Percentiles rank a stretch among this genome's conserved stretches.
These are phyloP conservation scores for Henckelia pumila DNA, from an alignment of 257 asterid genomes.

Conservation along the genomic window DNA sequence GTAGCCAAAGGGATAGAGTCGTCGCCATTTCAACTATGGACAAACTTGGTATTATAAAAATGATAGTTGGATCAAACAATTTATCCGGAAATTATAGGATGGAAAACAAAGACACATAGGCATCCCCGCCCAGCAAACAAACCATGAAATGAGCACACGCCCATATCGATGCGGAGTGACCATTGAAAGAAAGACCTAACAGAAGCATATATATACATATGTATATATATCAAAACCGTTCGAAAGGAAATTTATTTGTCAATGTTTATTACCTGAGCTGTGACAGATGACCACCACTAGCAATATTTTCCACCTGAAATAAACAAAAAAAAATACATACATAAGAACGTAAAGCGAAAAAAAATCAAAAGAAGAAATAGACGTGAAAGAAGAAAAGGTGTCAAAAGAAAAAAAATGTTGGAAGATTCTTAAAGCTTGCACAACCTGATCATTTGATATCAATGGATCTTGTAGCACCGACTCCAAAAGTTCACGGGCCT, in stretches of 20 bases:
- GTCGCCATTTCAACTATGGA: not conserved
- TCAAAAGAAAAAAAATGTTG: slow-evolving; percentile 2
- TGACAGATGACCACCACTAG: slow-evolving; percentile 81
- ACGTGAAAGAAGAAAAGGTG: slow-evolving; percentile 16
- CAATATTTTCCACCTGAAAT: slow-evolving; percentile 69
- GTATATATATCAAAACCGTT: too few species aligned
- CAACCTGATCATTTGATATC: slow-evolving; percentile 73
- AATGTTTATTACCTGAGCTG: slow-evolving; percentile 78
- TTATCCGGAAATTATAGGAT: not conserved
- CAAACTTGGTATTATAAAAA: slow-evolving; percentile 1
- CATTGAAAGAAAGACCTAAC: not conserved
- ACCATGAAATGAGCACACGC: slow-evolving; percentile 10
- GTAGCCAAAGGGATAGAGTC: not conserved
- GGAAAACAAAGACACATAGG: not conserved
- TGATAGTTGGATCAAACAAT: not conserved
- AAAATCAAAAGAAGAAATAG: slow-evolving; percentile 21
- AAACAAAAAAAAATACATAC: slow-evolving; percentile 5
- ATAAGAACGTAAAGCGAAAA: slow-evolving; percentile 19
- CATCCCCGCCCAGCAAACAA: too few species aligned
- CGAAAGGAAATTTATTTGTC: slow-evolving; percentile 9
- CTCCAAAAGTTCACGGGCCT: slow-evolving; percentile 81
- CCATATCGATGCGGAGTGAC: slow-evolving; percentile 16
- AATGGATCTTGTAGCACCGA: slow-evolving; percentile 83
- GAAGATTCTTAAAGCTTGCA: slow-evolving; percentile 20
- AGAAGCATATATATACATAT: not conserved